Evolutionary conservation across 768 basidiomycete genomes (phyloP), one percentile per base, ranked within the genome.

Genomic region (Boletus sp.): DNA sequence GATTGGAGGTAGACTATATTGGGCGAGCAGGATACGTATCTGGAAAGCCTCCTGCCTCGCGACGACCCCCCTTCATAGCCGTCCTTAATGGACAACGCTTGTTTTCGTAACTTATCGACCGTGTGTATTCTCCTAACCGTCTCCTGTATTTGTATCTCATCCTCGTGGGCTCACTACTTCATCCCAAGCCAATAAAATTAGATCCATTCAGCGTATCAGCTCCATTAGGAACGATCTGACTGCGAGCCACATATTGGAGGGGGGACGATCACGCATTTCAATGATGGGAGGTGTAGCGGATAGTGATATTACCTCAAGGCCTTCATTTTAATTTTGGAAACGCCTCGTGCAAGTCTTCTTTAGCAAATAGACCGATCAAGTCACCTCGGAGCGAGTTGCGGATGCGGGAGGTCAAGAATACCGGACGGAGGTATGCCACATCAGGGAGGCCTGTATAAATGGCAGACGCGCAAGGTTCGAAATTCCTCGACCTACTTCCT

Each of bases 1-100:
- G 90, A 30, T 76, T 89, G 37, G 83, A 89, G 66, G 81, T 92
- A 18, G 79, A 81, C 57, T 92, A 92, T 71, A 78, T 69, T 54
- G 90, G 84, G 7, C 79, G 86, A 58, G 86, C 87, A 17, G 90
- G 86, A 47, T 81, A 75, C 59, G 77, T 80, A 44, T 66, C 75
- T 0, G 83, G 81, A 33, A 78, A 83, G 62, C 57, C 77, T 28
- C 77, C 79, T n/a, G 57, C 71, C 52, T 71, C 67, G 24, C 76
- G 77, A 33, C 76, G 75, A 17, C 85, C 86, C 24, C 90, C 90
- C 0, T 91, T 87, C 72, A 80, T 89, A 61, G 85, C 76, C 44
- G 77, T 91, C 55, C 75, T 90, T 44, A 75, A 81, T 50, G 76
- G 79, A 60, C 68, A 62, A 46, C 61, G 56, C 55, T 61, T 50